A percentile compares a stretch with the other conserved stretches of the same genome.
phyloP scores from a whole-genome alignment of 1,139 yeast species.

The Candida labiduridarum region DNA sequence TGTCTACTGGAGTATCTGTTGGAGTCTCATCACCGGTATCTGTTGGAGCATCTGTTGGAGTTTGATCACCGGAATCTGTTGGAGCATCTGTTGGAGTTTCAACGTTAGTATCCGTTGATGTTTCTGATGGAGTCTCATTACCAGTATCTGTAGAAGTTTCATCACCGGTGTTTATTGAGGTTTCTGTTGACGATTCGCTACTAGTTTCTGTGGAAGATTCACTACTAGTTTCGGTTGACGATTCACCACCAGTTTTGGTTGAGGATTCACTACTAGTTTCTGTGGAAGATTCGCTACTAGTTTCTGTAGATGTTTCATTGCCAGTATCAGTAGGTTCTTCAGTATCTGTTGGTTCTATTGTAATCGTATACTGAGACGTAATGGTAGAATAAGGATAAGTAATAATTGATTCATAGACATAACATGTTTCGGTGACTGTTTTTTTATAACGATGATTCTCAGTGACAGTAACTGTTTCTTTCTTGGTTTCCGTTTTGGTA shows the following conservation, averaged over 20 bases:
- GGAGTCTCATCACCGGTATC: background rate
- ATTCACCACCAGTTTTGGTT: too few species aligned
- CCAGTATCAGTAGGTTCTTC: too few species aligned
- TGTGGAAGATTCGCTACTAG: too few species aligned
- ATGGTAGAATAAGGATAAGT: slow-evolving; percentile 4
- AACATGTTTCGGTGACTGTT: slow-evolving; percentile 4
- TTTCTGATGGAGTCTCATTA: background rate
- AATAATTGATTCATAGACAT: slow-evolving; percentile 4
- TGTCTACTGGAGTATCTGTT: background rate
- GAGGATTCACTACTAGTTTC: too few species aligned
- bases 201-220: background rate
- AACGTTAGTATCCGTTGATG: background rate
- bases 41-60: background rate
- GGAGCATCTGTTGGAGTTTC: background rate
- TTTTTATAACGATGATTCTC: background rate
- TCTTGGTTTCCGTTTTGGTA: background rate
- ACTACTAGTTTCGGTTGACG: too few species aligned
- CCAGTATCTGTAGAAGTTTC: background rate
- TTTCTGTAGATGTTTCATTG: too few species aligned
- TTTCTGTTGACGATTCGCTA: background rate
- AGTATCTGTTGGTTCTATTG: background rate
- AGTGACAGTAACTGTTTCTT: background rate
- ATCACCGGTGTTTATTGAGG: background rate
- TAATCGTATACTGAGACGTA: background rate
- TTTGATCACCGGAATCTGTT: background rate